Evolutionary conservation across 495 filamentous ascomycete genomes (phyloP), one percentile per base, ranked within the genome.

Genomic region (Immersiella caudata): DNA sequence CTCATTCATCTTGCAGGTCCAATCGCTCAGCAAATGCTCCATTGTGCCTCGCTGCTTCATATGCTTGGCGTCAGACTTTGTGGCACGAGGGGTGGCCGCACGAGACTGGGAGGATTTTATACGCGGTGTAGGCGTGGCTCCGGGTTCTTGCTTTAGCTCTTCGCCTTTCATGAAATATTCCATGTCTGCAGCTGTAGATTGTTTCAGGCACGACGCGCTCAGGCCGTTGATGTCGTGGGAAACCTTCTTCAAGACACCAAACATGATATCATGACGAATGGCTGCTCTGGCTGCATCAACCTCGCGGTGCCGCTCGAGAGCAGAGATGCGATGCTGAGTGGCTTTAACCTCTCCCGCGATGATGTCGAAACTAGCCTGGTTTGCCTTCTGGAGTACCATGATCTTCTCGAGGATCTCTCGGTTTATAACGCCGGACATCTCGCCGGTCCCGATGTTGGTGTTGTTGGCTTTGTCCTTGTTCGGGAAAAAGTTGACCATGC

Each of bases 221-320:
- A 54, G 20, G n/a, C 16, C 2, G 52, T 55, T 20, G 16, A 55
- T 7, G 52, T 74, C 72, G 12, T 16, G 51, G 0, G 67, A 64
- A 0, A 76, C 20, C 52, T 68, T 71, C 58, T 67, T 63, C 6
- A 76, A 24, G 24, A 67, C 59, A 26, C 63, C 66, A 33, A 76
- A 76, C 7, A 75, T 21, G 0, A 76, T 69, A 0, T 67, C 36
- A 21, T 74, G 73, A 0, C 74, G 70, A 35, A 64, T 6, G 0
- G 62, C 33, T 12, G 69, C 66, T 2, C 74, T 65, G 5, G 55
- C 49, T 29, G 67, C 69, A 16, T 72, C 62, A 6, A 36, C 14
- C 4, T 68, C 57, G 9, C 67, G 51, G 7, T 60, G 65, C 24
- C 33, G 40, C 16, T 66, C 64, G 16, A 76, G 56, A 1, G 6